Evolutionary conservation across 169 alveolate genomes (phyloP), one percentile per base, ranked within the genome.

Genomic region (Babesia divergens): DNA sequence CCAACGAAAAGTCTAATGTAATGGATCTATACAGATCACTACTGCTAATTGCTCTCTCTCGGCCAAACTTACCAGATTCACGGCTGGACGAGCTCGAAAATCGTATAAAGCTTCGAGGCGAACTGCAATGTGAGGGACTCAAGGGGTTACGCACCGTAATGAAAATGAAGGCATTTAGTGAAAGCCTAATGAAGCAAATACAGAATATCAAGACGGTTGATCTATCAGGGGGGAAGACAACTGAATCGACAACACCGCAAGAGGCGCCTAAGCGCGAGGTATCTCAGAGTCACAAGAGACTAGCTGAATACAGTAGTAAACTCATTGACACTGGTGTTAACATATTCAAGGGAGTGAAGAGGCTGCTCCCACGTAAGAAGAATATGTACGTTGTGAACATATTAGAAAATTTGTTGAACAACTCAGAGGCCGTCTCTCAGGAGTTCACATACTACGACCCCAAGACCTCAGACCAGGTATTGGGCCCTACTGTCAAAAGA

Each of bases 401-500:
- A 4, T 80, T 91, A 38, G 95, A 91, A 79, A 76, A 67, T 55
- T 64, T 89, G 42, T 55, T 90, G 40, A 56, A 60, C 58, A 85
- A 83, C 56, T 59, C 89, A 26, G 86, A 74, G 46, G 84, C 59
- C 35, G 86, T 90, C 14, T 75, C 84, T 26, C 86, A 84, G 35
- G 93, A 89, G 32, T 86, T 88, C 55, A 70, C 82, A 40, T 83
- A 82, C 58, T 90, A 80, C 43, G 90, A 84, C 54, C 84, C 84
- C 42, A 74, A 65, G 59, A 55, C 71, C 20, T 74, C 84, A 0
- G 91, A 84, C 26, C 26, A 59, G 16, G 81, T 67, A 22, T 32
- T 65, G 24, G 81, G 74, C 14, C 58, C 80, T 8, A 46, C 81
- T 24, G 74, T 46, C 29, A 62, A 67, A 26, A 20, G 77, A 43